A percentile compares a stretch with the other conserved stretches of the same genome.
Evolutionary conservation across 768 basidiomycete species (phyloP).

Genomic region (Pluteus cervinus): DNA sequence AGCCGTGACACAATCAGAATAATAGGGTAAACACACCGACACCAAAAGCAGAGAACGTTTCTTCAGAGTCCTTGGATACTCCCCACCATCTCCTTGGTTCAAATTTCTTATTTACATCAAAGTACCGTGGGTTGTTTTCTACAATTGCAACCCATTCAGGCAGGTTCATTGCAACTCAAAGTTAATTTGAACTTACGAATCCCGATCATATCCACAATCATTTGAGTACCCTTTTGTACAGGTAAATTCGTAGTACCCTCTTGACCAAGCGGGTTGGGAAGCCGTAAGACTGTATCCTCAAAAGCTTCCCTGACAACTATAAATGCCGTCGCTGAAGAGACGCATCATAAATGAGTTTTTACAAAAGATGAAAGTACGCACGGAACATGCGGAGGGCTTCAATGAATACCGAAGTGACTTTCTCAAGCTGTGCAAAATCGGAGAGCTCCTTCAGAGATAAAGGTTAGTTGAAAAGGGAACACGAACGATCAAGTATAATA

Average conservation of each 20-base stretch:
- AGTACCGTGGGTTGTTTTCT: constrained; percentile 49
- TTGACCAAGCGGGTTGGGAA: constrained; percentile 34
- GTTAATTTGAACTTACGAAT: constrained; percentile 29
- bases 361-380: constrained; percentile 17
- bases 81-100: constrained; percentile 48
- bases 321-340: constrained; percentile 29
- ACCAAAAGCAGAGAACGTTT: constrained; percentile 42
- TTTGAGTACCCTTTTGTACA: constrained; percentile 31
- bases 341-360: background rate
- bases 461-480: background rate
- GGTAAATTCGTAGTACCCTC: constrained; percentile 31
- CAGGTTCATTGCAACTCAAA: background rate
- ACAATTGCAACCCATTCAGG: background rate
- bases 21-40: constrained; percentile 21
- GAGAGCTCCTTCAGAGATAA: constrained; percentile 24
- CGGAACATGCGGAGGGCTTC: constrained; percentile 41
- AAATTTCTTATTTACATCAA: constrained; percentile 40
- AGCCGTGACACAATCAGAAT: background rate
- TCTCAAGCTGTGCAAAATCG: constrained; percentile 34
- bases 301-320: constrained; percentile 35
- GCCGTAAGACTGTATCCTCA: constrained; percentile 33
- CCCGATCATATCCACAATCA: constrained; percentile 44
- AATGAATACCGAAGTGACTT: constrained; percentile 36
- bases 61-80: constrained; percentile 32
- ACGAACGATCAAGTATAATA: background rate